Base-by-base conservation (phyloP, 2,329 filamentous ascomycete genomes). In the Ophiostoma pallidulum region DNA sequence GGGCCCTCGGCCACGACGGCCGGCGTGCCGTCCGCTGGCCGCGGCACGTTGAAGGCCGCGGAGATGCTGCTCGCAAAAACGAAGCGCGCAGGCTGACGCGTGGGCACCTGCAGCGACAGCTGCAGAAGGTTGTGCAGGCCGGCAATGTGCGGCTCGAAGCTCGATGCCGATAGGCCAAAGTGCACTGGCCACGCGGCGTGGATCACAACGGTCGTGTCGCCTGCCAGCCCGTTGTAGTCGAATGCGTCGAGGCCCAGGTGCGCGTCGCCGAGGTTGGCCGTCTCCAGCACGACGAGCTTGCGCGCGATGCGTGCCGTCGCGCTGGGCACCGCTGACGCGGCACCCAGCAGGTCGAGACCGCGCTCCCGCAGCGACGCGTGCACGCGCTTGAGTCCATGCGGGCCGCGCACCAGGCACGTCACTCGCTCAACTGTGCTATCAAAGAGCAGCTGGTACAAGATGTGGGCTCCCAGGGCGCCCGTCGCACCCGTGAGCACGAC, bases 171-270 rank as follows among this genome's bases (percentile, higher is more conserved):
- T 47, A 74, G 62, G 53, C 70, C 70, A 64, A 75, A 75, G 55
- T 74, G 73, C 10, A 75, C 72, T 1, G 69, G 64, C 71, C 71
- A 73, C 1, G 71, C 69, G 31, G 63, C 61, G 59, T 74, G 70
- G 45, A 74, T 65, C 42, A 71, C 61, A 19, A 61, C 54, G 0
- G 69, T 72, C 8, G 69, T 55, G 4, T 62, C 51, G 31, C 48
- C 38, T 3, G 51, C 48, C 4, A 69, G 53, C 9, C 54, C 45
- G n/a, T 51, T 43, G 46, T 62, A 63, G 32, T 55, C 54, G 2
- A 59, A 54, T 4, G 49, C 39, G 4, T 55, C 45, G 9, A 74
- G 61, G 26, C 69, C 70, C 12, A 73, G 41, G 19, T 35, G 18
- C 3, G 29, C 22, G 4, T 41, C 51, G 24, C 47, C 47, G 5